Conservation (phyloP, 163 green algal species). For the Scenedesmus sp. region DNA sequence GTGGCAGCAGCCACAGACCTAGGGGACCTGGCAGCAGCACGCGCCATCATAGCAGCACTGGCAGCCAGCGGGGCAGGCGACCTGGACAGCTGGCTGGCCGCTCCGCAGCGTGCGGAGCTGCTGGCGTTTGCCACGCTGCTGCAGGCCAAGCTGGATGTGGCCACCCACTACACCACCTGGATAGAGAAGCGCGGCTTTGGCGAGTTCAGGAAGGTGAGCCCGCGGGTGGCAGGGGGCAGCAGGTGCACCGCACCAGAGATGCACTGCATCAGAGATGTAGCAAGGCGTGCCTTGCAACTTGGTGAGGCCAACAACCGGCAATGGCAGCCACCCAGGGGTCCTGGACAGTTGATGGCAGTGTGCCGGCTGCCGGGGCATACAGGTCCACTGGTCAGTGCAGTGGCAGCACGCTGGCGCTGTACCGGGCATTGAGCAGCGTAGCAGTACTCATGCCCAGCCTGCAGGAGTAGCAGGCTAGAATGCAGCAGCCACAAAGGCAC, state of each 20-base stretch:
- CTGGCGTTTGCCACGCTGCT: slow-evolving; percentile 62
- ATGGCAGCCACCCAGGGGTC: too few relatives aligned
- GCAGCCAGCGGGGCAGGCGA: slow-evolving; percentile 28
- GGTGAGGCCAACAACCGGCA: too few relatives aligned
- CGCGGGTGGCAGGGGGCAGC: too few relatives aligned
- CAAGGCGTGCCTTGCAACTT: too few relatives aligned
- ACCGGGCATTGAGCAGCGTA: not conserved
- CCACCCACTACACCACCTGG: slow-evolving; percentile 65
- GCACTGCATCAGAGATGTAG: too few relatives aligned
- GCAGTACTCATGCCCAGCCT: not conserved
- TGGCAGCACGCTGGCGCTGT: too few relatives aligned
- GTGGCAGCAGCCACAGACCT: slow-evolving; percentile 34
- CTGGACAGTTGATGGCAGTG: too few relatives aligned
- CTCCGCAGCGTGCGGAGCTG: slow-evolving; percentile 58
- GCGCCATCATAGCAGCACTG: slow-evolving; percentile 46
- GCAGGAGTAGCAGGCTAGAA: not conserved
- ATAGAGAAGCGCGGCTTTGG: slow-evolving; percentile 59
- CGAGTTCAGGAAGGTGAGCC: slow-evolving; percentile 62
- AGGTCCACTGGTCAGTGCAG: too few relatives aligned
- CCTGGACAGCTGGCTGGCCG: slow-evolving; percentile 60
- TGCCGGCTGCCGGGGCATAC: too few relatives aligned
- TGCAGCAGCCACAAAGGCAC: not conserved
- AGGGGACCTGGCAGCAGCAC: slow-evolving; percentile 58
- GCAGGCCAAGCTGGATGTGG: slow-evolving; percentile 58
- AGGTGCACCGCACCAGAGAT: too few relatives aligned